Evolutionary conservation across 495 filamentous ascomycete genomes (phyloP).

Genomic region (Neurospora hispaniola): DNA sequence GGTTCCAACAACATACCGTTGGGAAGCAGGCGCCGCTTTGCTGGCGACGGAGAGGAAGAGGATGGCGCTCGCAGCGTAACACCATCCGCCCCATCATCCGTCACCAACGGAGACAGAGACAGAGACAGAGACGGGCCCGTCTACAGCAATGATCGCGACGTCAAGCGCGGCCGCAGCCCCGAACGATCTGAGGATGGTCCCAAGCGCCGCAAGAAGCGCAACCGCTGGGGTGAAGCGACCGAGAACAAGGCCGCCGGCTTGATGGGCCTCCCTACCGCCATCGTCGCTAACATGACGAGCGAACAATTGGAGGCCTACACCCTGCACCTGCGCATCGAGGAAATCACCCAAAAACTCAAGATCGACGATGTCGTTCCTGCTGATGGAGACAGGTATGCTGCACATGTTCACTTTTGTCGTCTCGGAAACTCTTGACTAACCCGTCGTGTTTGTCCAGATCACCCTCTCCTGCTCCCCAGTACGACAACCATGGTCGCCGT

Average conservation of each 20-base stretch:
- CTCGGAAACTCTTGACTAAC: slow-evolving; percentile 3
- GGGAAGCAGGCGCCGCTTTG: slow-evolving; percentile 77
- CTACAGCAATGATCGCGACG: slow-evolving; percentile 68
- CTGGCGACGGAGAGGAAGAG: slow-evolving; percentile 51
- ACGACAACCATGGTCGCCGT: slow-evolving; percentile 97
- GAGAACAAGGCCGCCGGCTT: slow-evolving; percentile 97
- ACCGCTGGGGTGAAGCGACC: slow-evolving; percentile 90
- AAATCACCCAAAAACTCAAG: slow-evolving; percentile 96
- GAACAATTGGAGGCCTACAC: slow-evolving; percentile 97
- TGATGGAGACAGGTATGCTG: slow-evolving; percentile 79
- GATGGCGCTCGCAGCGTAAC: neutral
- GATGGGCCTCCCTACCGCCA: slow-evolving; percentile 94
- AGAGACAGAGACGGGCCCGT: slow-evolving; percentile 2
- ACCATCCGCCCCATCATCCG: slow-evolving; percentile 1
- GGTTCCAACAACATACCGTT: slow-evolving; percentile 98
- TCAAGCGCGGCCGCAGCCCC: slow-evolving; percentile 45
- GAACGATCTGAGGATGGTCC: slow-evolving; percentile 54
- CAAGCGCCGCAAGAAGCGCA: slow-evolving; percentile 87
- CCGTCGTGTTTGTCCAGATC: slow-evolving; percentile 47
- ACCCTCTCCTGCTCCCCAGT: slow-evolving; percentile 89
- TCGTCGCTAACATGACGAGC: slow-evolving; percentile 91
- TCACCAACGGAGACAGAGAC: slow-evolving; percentile 17
- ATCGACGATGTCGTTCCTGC: slow-evolving; percentile 96
- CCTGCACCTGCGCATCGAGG: slow-evolving; percentile 88
- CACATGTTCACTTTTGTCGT: neutral